phyloP scores from a whole-genome alignment of 768 basidiomycete genomes.

The Pleurotus cornucopiae region DNA sequence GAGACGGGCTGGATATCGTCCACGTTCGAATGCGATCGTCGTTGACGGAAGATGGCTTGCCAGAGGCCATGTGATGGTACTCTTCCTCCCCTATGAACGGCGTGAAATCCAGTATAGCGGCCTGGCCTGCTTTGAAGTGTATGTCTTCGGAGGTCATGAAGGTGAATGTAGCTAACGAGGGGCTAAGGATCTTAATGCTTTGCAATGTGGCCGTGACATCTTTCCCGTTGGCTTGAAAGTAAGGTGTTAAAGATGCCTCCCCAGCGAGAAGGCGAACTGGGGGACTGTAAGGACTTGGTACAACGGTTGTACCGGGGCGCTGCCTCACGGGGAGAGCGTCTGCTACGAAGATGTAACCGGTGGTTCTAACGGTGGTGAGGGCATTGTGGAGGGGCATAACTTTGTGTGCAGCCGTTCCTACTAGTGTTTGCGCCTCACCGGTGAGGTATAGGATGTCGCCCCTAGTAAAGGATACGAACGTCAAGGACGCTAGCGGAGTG shows the following conservation, averaged over 20 bases:
- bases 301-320: conserved; percentile 16
- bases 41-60: conserved; percentile 40
- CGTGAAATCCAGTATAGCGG: conserved; percentile 50
- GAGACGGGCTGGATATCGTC: conserved; percentile 45
- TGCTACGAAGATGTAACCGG: conserved; percentile 48
- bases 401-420: conserved; percentile 40
- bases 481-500: conserved; percentile 52
- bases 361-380: conserved; percentile 43
- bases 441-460: conserved; percentile 63
- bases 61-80: conserved; percentile 50
- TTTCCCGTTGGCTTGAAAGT: conserved; percentile 23
- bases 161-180: conserved; percentile 50
- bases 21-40: conserved; percentile 65
- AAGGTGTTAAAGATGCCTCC: conserved; percentile 27
- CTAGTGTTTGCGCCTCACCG: conserved; percentile 45
- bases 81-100: conserved; percentile 40
- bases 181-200: conserved; percentile 37
- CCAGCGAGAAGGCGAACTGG: conserved; percentile 49
- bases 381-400: conserved; percentile 55
- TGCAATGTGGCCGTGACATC: conserved; percentile 29
- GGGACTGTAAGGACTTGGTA: conserved; percentile 53
- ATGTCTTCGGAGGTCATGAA: conserved; percentile 34
- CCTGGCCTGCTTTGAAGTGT: conserved; percentile 42
- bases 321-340: conserved; percentile 54
- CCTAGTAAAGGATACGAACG: conserved; percentile 48